phyloP scores from a whole-genome alignment of 768 basidiomycete species.

The Pulveroboletus sp. region DNA sequence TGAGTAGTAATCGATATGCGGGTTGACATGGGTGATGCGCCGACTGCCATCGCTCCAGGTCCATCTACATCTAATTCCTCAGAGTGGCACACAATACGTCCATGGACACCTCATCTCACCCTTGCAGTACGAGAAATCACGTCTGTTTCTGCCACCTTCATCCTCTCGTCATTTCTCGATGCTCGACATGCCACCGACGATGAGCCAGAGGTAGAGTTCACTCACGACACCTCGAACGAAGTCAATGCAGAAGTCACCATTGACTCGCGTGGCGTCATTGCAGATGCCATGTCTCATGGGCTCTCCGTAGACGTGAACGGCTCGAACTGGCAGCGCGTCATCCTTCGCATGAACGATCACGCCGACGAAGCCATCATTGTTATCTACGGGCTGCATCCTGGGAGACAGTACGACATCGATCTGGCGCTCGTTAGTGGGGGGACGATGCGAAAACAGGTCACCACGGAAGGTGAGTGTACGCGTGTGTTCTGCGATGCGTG shows the following conservation, averaged over 20 bases:
- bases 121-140: conserved; percentile 77
- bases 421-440: conserved; percentile 67
- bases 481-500: conserved; percentile 4
- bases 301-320: conserved; percentile 79
- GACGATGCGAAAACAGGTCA: conserved; percentile 60
- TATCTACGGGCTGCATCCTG: conserved; percentile 84
- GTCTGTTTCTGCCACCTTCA: conserved; percentile 75
- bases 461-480: conserved; percentile 52
- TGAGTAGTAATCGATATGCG: neutral
- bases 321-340: conserved; percentile 72
- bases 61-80: conserved; percentile 20
- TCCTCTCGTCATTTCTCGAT: conserved; percentile 54
- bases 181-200: conserved; percentile 15
- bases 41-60: conserved; percentile 2
- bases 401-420: conserved; percentile 87
- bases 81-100: conserved; percentile 70
- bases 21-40: conserved; percentile 18
- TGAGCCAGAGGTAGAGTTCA: conserved; percentile 29
- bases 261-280: conserved; percentile 45
- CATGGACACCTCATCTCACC: conserved; percentile 69
- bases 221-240: conserved; percentile 34
- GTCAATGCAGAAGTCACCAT: conserved; percentile 30
- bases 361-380: conserved; percentile 88
- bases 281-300: conserved; percentile 67
- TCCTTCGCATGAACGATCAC: conserved; percentile 75